phyloP scores from a whole-genome alignment of 129 eudicot genomes.

The Saposhnikovia divaricata region DNA sequence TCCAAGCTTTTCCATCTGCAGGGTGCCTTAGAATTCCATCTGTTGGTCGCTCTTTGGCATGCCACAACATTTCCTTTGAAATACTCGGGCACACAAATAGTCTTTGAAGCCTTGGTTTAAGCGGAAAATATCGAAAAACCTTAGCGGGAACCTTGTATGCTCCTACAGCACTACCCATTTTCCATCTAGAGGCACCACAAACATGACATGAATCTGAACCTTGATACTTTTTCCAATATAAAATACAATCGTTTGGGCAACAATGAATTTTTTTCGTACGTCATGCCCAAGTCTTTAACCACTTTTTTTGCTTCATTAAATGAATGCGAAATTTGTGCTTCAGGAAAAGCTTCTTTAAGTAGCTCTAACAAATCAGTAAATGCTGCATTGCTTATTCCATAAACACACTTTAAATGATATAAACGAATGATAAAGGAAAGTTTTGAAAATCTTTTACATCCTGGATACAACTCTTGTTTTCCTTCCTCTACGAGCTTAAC shows the following conservation, averaged over 20 bases:
- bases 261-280: background rate
- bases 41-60: background rate
- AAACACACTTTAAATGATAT: background rate
- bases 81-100: background rate
- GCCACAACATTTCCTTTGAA: conserved; percentile 7
- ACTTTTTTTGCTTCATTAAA: background rate
- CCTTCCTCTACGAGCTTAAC: background rate
- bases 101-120: conserved; percentile 13
- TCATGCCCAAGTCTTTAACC: background rate
- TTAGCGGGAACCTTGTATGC: background rate
- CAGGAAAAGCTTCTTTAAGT: background rate
- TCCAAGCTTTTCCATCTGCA: conserved; percentile 10
- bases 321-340: background rate
- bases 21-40: background rate
- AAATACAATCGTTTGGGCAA: background rate
- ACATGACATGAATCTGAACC: background rate
- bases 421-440: background rate
- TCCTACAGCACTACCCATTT: background rate
- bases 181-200: background rate
- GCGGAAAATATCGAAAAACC: conserved; percentile 15
- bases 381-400: background rate
- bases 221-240: background rate
- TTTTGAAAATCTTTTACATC: background rate
- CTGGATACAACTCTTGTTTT: background rate
- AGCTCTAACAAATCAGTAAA: background rate